Conservation (phyloP, 78 protist species). For the Dictyostelium citrinum region DNA sequence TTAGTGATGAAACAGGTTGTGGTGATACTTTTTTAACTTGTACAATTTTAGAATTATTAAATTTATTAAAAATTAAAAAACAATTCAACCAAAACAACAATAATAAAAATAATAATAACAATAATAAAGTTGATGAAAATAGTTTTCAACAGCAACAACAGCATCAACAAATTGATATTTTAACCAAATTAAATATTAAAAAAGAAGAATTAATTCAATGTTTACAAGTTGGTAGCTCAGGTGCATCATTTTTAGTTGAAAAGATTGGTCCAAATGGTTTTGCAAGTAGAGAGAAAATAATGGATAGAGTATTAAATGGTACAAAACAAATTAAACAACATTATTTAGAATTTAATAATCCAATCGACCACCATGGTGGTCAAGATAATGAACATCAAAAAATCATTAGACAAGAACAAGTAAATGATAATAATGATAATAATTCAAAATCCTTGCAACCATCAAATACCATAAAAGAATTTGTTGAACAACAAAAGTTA, state of each 20-base stretch:
- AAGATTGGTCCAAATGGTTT: conserved; percentile 73
- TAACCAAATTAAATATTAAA: not conserved
- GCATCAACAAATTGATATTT: not conserved
- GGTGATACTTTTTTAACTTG: conserved; percentile 69
- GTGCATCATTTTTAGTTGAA: conserved; percentile 73
- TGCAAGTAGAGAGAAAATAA: conserved; percentile 6
- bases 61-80: not conserved
- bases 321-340: conserved; percentile 17
- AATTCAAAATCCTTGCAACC: not conserved
- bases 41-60: conserved; percentile 30
- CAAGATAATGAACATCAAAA: not conserved
- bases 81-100: not conserved
- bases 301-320: conserved; percentile 51
- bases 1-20: conserved; percentile 69
- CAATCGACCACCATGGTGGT: not conserved
- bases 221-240: conserved; percentile 69
- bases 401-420: not conserved
- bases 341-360: conserved; percentile 2
- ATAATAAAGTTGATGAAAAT: not conserved
- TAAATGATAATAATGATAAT: not conserved
- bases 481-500: not conserved
- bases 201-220: conserved; percentile 37
- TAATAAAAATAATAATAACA: not conserved
- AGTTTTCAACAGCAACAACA: not conserved
- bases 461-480: not conserved